Base-by-base conservation (phyloP, 2,329 filamentous ascomycete genomes). In the Dryadomyces quercus-mongolicae region DNA sequence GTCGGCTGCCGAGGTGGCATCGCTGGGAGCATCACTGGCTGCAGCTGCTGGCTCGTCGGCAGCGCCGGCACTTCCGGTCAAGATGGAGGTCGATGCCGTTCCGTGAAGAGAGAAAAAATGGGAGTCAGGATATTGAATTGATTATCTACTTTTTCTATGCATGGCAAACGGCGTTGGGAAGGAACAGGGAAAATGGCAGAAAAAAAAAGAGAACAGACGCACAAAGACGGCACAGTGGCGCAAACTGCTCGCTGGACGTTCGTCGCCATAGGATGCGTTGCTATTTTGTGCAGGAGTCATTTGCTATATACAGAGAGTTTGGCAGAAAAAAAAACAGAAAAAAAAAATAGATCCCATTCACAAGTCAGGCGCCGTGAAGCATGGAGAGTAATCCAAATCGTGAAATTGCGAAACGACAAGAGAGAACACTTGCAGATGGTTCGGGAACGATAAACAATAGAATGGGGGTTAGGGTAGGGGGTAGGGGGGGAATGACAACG, bases 11-110 rank as follows among this genome's bases (percentile, higher is more conserved):
- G 64, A 72, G 49, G 67, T 71, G 20, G 68, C 66, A 1, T 63
- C 61, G 2, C 58, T 64, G 2, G 64, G 62, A 8, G 67, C 66
- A 0, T 62, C 63, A 10, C 60, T 65, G 57, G 65, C 64, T 2
- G 64, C 62, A 20, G 54, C 10, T 6, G 42, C n/a, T 18, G 18
- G 67, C 60, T 61, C 58, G 13, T 2, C 43, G 34, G 21, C 52
- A 8, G 18, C 21, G 18, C 58, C 59, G 38, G 45, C 61, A 2
- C 38, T 54, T 1, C 52, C 59, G 12, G 59, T 64, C 44, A 71
- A 66, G 61, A 76, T 77, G 73, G 74, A 77, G 34, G 61, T 74
- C 12, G 77, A 80, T 55, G 71, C 74, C 60, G 65, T 70, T 1
- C 75, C 74, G 55, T 74, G 42, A 53, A 25, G 16, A 47, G 10